Evolutionary conservation across 108 stramenopile genomes (phyloP).

Genomic region (Cylindrotheca fusiformis): DNA sequence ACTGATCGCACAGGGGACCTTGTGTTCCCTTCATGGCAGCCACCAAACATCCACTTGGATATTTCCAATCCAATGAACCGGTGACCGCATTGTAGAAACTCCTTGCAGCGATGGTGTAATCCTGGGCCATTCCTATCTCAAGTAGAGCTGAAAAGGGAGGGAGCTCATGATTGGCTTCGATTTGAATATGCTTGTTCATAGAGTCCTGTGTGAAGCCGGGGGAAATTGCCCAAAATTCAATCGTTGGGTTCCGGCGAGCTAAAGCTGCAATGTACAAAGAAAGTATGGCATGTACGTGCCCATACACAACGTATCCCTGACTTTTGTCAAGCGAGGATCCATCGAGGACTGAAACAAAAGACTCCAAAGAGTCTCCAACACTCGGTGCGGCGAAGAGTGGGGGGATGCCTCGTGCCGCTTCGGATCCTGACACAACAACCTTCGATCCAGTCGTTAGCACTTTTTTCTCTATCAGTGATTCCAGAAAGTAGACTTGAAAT

Average conservation of each 20-base stretch:
- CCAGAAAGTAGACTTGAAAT: neutral
- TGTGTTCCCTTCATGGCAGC: slow-evolving; percentile 21
- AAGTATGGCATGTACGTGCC: neutral
- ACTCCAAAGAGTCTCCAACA: neutral
- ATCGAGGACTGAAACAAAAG: neutral
- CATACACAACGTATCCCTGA: neutral
- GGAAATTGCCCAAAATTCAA: slow-evolving; percentile 11
- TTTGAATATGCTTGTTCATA: slow-evolving; percentile 3
- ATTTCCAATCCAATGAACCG: slow-evolving; percentile 8
- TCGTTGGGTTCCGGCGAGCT: neutral
- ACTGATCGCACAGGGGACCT: slow-evolving; percentile 25
- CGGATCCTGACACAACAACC: neutral
- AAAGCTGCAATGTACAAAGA: slow-evolving; percentile 18
- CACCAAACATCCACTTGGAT: slow-evolving; percentile 21
- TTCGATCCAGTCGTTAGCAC: neutral
- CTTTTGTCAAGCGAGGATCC: neutral
- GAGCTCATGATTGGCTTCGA: neutral
- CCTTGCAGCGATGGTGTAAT: neutral
- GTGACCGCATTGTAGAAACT: neutral
- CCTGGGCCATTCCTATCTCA: neutral
- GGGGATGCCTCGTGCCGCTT: neutral
- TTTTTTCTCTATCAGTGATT: neutral
- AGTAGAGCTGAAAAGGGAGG: neutral
- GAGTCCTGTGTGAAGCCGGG: slow-evolving; percentile 27
- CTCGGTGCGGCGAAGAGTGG: neutral